Conservation (phyloP, 768 basidiomycete species). For the Termitomyces sp. region DNA sequence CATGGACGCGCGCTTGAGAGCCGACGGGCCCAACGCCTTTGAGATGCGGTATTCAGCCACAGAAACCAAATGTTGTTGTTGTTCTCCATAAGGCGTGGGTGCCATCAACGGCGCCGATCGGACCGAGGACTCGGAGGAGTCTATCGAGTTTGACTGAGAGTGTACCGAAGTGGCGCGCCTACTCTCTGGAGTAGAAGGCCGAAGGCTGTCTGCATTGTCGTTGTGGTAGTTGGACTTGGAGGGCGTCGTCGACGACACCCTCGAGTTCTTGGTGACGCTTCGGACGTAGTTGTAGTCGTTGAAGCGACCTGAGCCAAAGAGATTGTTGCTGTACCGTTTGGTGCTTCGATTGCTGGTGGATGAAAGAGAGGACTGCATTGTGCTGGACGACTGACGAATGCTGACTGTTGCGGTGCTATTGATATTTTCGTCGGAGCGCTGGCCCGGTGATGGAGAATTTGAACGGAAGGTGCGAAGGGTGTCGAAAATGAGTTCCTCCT, state of each 20-base stretch:
- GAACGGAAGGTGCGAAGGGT: slow-evolving; percentile 50
- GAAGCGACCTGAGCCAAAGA: slow-evolving; percentile 78
- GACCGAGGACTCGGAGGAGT: slow-evolving; percentile 31
- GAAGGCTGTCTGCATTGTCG: slow-evolving; percentile 35
- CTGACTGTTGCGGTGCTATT: slow-evolving; percentile 23
- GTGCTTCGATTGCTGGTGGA: slow-evolving; percentile 44
- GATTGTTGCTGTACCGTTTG: slow-evolving; percentile 81
- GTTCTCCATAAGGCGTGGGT: slow-evolving; percentile 32
- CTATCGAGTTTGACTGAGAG: slow-evolving; percentile 31
- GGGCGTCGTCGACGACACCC: slow-evolving; percentile 45
- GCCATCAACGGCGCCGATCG: slow-evolving; percentile 38
- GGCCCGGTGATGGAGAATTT: slow-evolving; percentile 22
- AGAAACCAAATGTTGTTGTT: slow-evolving; percentile 29
- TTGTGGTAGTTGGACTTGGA: slow-evolving; percentile 36
- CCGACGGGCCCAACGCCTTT: slow-evolving; percentile 45
- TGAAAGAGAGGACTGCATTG: slow-evolving; percentile 30
- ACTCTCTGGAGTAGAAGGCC: slow-evolving; percentile 54
- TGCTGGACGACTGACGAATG: slow-evolving; percentile 25
- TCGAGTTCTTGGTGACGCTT: slow-evolving; percentile 38
- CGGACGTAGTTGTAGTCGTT: slow-evolving; percentile 71
- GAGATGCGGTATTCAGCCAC: slow-evolving; percentile 43
- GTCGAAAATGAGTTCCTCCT: slow-evolving; percentile 81
- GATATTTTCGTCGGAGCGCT: slow-evolving; percentile 31
- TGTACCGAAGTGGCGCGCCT: slow-evolving; percentile 33
- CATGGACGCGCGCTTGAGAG: slow-evolving; percentile 60